Percentiles rank a stretch among this genome's conserved stretches.
These are phyloP conservation scores for Solanum hybrid DNA, from an alignment of 305 asterid species.

Conservation along the genomic window DNA sequence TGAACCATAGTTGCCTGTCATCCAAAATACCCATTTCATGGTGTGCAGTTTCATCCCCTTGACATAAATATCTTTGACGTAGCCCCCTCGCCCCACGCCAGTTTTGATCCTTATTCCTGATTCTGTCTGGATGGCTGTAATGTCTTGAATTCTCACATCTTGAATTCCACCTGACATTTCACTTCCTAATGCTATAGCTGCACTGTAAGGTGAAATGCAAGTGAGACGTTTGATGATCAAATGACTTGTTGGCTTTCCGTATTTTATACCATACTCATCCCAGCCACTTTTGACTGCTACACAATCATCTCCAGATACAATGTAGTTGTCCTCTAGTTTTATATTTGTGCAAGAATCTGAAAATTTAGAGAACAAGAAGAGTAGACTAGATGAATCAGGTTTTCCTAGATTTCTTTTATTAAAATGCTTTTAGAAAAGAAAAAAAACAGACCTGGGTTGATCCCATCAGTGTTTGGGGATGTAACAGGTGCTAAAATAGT, in stretches of 20 bases:
- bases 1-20: conserved; percentile 48
- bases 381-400: not conserved
- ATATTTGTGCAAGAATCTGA: conserved; percentile 86
- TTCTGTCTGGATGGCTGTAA: conserved; percentile 36
- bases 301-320: conserved; percentile 85
- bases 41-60: conserved; percentile 38
- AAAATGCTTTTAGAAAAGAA: not conserved
- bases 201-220: conserved; percentile 86
- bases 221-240: conserved; percentile 61
- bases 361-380: not conserved
- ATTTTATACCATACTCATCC: conserved; percentile 88
- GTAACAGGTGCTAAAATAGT: conserved; percentile 80
- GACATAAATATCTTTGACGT: conserved; percentile 30
- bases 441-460: conserved; percentile 40
- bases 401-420: not conserved
- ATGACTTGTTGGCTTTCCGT: conserved; percentile 75
- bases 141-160: conserved; percentile 37
- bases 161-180: conserved; percentile 54
- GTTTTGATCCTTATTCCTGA: conserved; percentile 43
- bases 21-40: conserved; percentile 48
- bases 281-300: conserved; percentile 89
- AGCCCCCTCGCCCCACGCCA: conserved; percentile 37
- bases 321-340: conserved; percentile 67
- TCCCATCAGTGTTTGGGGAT: conserved; percentile 92
- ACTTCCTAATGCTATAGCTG: conserved; percentile 75